Conservation (phyloP, 192 early-diverging fungal species). For the Coemansia reversa region DNA sequence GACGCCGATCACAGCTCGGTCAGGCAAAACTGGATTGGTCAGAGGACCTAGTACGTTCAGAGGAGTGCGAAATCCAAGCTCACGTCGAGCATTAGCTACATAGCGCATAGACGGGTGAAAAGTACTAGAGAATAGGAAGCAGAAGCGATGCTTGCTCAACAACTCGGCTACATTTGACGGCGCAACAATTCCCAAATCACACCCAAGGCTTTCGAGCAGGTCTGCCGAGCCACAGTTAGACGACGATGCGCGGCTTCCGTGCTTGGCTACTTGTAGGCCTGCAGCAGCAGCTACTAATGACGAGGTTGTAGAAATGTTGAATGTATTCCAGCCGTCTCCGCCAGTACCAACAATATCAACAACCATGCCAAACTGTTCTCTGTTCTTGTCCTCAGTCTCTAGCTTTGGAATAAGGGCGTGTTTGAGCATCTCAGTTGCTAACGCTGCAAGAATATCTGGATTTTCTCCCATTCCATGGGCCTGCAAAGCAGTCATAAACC, state of each 20-base stretch:
- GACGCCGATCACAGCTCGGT: constrained; percentile 88
- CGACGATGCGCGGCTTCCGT: constrained; percentile 91
- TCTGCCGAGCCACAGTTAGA: constrained; percentile 93
- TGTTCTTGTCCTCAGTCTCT: constrained; percentile 33
- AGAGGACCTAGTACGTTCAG: constrained; percentile 94
- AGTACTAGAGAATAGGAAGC: constrained; percentile 89
- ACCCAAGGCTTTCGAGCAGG: constrained; percentile 82
- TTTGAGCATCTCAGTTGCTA: constrained; percentile 70
- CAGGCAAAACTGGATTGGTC: constrained; percentile 82
- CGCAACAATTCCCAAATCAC: constrained; percentile 64
- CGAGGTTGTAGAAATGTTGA: constrained; percentile 93
- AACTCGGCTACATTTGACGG: constrained; percentile 66
- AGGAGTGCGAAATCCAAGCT: constrained; percentile 89
- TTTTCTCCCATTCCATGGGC: constrained; percentile 68
- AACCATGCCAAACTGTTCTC: constrained; percentile 51
- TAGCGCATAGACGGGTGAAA: constrained; percentile 91
- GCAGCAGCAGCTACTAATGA: constrained; percentile 91
- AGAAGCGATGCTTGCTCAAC: constrained; percentile 70
- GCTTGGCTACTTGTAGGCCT: constrained; percentile 88
- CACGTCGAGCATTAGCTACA: constrained; percentile 69
- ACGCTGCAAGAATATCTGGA: constrained; percentile 76
- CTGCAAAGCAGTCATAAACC: constrained; percentile 79
- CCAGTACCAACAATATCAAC: constrained; percentile 97
- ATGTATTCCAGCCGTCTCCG: constrained; percentile 98
- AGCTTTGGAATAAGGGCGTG: constrained; percentile 64